These are phyloP conservation scores for Annulohypoxylon moriforme DNA, from an alignment of 495 filamentous ascomycete genomes.

Conservation along the genomic window DNA sequence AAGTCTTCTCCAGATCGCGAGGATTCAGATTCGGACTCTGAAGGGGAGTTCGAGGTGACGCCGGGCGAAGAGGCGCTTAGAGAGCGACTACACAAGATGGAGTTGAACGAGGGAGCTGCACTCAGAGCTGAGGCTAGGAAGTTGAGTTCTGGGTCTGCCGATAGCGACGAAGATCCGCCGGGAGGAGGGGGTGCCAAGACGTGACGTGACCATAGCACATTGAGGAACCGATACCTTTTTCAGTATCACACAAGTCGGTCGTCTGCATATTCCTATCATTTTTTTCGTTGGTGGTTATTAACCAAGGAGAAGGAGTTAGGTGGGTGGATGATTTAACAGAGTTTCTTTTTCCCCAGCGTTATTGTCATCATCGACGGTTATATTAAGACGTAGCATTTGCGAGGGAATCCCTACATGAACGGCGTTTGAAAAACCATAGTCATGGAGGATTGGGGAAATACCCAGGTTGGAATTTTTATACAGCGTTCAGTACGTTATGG, in stretches of 20 bases:
- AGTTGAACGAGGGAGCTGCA: constrained; percentile 63
- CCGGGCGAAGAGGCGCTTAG: constrained; percentile 54
- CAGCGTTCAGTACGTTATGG: constrained; percentile 17
- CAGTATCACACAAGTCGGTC: neutral
- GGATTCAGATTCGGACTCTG: constrained; percentile 62
- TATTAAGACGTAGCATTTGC: constrained; percentile 6
- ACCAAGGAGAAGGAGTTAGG: neutral
- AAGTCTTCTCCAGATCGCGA: constrained; percentile 51
- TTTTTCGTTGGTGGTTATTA: constrained; percentile 4
- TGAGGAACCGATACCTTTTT: constrained; percentile 24
- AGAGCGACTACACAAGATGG: constrained; percentile 67
- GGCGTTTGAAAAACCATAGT: constrained; percentile 17
- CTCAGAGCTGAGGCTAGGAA: constrained; percentile 50
- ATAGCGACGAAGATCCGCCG: constrained; percentile 50
- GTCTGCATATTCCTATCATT: constrained; percentile 4
- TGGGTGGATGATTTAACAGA: constrained; percentile 20
- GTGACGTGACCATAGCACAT: constrained; percentile 34
- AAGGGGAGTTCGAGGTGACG: constrained; percentile 62
- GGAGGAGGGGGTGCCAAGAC: constrained; percentile 48
- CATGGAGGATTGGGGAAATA: constrained; percentile 18
- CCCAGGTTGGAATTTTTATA: constrained; percentile 22
- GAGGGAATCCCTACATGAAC: constrained; percentile 6
- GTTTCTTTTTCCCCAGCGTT: constrained; percentile 25
- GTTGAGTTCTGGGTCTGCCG: constrained; percentile 43
- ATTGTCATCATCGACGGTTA: constrained; percentile 3